These are phyloP conservation scores for Adansonia grandidieri DNA, from an alignment of 441 rosid genomes.

Conservation along the genomic window DNA sequence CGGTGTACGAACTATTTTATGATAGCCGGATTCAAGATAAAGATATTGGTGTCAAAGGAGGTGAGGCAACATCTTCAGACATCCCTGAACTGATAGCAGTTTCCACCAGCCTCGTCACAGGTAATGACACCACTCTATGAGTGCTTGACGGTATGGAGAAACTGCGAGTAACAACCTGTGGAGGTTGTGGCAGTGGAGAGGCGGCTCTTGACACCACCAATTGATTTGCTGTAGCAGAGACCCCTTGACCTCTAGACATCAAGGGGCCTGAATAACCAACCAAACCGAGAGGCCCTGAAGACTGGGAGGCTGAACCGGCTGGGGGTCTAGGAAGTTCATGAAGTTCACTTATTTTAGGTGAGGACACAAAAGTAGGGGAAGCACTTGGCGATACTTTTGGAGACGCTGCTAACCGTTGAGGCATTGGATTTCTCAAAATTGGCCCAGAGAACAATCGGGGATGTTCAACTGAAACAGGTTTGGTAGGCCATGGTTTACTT, in stretches of 20 bases:
- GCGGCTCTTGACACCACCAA: conserved; percentile 44
- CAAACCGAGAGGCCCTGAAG: conserved; percentile 41
- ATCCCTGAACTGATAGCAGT: conserved; percentile 44
- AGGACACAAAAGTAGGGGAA: conserved; percentile 57
- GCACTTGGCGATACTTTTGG: conserved; percentile 55
- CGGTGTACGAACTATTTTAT: conserved; percentile 29
- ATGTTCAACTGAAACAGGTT: conserved; percentile 43
- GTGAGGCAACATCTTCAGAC: conserved; percentile 55
- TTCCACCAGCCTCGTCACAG: conserved; percentile 42
- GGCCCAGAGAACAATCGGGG: conserved; percentile 71
- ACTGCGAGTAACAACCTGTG: conserved; percentile 54
- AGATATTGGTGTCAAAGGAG: conserved; percentile 70
- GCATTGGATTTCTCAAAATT: conserved; percentile 52
- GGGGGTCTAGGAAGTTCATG: conserved; percentile 87
- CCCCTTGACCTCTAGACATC: conserved; percentile 48
- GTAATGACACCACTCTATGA: conserved; percentile 46
- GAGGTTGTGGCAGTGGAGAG: conserved; percentile 65
- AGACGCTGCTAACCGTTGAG: conserved; percentile 47
- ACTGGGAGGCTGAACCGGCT: conserved; percentile 37
- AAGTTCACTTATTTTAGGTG: conserved; percentile 76
- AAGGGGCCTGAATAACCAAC: conserved; percentile 65
- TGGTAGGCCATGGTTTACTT: conserved; percentile 48
- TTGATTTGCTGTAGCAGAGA: conserved; percentile 37
- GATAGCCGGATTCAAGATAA: conserved; percentile 38
- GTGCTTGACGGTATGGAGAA: conserved; percentile 69